Conservation (phyloP, 164 flowering plant species). For the Vitis cinerea region DNA sequence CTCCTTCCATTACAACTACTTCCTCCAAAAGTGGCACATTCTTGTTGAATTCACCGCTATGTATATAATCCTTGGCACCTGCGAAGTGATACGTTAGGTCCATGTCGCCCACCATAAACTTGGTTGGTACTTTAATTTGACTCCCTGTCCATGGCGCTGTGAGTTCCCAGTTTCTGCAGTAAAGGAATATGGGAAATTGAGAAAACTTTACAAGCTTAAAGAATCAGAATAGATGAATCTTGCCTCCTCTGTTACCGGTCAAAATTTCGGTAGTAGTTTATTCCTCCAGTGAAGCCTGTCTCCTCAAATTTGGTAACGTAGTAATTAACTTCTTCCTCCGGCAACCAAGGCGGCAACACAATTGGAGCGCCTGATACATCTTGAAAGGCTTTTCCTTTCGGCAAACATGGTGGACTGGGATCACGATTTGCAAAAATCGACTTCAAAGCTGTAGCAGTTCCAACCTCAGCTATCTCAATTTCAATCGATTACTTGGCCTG, state of each 20-base stretch:
- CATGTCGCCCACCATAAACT: constrained; percentile 61
- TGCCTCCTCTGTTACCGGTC: constrained; percentile 14
- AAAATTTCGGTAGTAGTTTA: constrained; percentile 40
- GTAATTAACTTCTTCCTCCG: constrained; percentile 34
- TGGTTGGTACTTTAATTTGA: constrained; percentile 49
- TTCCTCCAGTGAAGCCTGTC: constrained; percentile 42
- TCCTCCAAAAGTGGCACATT: constrained; percentile 61
- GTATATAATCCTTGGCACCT: constrained; percentile 44
- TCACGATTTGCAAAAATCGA: constrained; percentile 25
- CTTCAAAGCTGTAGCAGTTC: constrained; percentile 27
- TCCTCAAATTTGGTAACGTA: constrained; percentile 32
- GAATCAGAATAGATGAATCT: no score
- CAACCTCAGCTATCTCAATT: constrained; percentile 34
- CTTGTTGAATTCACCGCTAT: constrained; percentile 47
- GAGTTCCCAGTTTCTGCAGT: constrained; percentile 62
- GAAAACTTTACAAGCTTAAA: no score
- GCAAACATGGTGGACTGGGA: constrained; percentile 37
- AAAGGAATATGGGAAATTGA: not conserved
- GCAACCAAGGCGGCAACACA: constrained; percentile 30
- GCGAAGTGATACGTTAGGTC: constrained; percentile 44
- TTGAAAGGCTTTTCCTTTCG: constrained; percentile 38
- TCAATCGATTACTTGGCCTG: constrained; percentile 4
- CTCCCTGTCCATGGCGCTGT: constrained; percentile 61
- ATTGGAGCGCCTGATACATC: constrained; percentile 13
- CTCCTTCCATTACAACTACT: constrained; percentile 62